Evolutionary conservation across 345 rosid genomes (phyloP).

Genomic region (Alliaria petiolata): DNA sequence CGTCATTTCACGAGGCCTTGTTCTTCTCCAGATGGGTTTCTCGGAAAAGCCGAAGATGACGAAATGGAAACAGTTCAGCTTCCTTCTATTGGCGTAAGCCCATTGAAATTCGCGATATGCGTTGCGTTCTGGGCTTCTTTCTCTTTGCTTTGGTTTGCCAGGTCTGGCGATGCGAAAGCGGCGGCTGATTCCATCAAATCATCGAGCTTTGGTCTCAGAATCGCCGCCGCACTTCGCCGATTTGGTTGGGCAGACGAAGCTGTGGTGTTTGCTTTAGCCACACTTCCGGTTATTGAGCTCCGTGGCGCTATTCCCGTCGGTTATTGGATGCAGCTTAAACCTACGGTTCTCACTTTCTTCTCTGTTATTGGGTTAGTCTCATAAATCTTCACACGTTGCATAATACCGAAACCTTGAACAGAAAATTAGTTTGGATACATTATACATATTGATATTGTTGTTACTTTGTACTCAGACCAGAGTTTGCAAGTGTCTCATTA

Average conservation of each 20-base stretch:
- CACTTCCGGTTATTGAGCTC: constrained; percentile 87
- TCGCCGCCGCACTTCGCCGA: constrained; percentile 60
- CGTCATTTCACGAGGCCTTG: not conserved
- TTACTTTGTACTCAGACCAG: not conserved
- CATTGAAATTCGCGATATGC: constrained; percentile 48
- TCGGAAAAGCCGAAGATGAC: constrained; percentile 30
- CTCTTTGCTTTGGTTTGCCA: constrained; percentile 75
- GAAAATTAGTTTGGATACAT: not conserved
- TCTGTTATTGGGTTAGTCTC: constrained; percentile 74
- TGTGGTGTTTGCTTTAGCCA: constrained; percentile 86
- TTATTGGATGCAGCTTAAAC: constrained; percentile 92
- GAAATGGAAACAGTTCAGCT: constrained; percentile 31
- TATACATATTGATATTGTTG: not conserved
- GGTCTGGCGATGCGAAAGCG: constrained; percentile 78
- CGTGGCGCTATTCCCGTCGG: constrained; percentile 98
- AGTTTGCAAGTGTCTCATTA: not conserved
- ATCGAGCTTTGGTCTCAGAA: constrained; percentile 68
- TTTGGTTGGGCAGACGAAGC: constrained; percentile 84
- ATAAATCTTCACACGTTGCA: not conserved
- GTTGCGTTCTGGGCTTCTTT: constrained; percentile 70
- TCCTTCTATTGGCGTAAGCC: constrained; percentile 40
- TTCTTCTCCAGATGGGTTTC: constrained; percentile 37
- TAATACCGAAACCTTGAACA: not conserved
- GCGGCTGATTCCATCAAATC: constrained; percentile 77
- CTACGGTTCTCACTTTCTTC: constrained; percentile 46